These are phyloP conservation scores for Botryotinia calthae DNA, from an alignment of 2,329 filamentous ascomycete genomes.

Conservation along the genomic window DNA sequence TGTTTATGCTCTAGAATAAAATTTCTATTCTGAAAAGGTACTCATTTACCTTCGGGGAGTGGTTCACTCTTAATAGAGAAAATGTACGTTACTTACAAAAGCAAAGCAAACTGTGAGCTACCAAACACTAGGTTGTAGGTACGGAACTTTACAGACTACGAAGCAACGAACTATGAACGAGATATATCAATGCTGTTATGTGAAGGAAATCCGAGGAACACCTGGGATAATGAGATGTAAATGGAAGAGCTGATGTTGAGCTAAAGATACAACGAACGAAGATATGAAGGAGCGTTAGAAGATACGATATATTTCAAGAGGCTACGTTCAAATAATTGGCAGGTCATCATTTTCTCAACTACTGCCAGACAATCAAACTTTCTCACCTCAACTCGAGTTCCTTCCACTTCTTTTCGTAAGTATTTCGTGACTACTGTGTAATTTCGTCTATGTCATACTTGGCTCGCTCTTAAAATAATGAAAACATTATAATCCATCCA, in stretches of 20 bases:
- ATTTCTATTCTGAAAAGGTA: no score
- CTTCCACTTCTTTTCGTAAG: neutral
- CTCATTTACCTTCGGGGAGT: neutral
- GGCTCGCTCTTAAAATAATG: neutral
- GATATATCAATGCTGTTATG: neutral
- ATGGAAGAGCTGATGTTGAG: neutral
- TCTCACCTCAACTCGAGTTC: neutral
- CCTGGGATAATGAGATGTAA: neutral
- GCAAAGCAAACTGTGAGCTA: neutral
- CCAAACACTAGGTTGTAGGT: neutral
- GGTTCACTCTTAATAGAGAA: neutral
- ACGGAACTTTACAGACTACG: neutral
- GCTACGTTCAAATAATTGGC: accelerated
- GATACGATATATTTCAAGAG: neutral
- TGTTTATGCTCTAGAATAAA: no score
- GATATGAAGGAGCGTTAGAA: neutral
- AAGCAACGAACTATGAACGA: neutral
- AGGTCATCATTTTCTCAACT: no score
- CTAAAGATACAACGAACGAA: neutral
- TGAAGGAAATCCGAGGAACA: neutral
- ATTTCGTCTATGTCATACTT: accelerated
- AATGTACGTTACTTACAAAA: neutral
- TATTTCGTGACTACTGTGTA: neutral
- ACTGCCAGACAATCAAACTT: neutral
- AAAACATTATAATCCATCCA: neutral